Evolutionary conservation across 2,329 filamentous ascomycete genomes (phyloP), one percentile per base, ranked within the genome.

Genomic region (Daldinia eschscholtzii): DNA sequence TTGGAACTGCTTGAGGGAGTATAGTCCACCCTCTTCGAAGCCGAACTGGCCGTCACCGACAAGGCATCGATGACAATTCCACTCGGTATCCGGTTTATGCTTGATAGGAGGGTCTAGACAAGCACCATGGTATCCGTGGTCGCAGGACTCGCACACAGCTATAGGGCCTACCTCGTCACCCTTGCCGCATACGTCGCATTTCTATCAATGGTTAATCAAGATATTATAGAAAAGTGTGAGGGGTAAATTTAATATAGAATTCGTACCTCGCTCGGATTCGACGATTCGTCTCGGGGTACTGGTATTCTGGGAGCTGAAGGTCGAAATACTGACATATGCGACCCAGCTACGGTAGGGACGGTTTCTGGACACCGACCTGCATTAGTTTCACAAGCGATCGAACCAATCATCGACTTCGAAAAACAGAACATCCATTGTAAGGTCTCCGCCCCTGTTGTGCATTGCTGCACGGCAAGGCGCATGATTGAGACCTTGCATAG

Each of bases 21-120:
- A 99, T 23, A 98, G 87, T 3, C 94, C 94, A 26, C 96, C 96
- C 79, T 99, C 96, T 77, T 98, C 95, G 70, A 99, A 99, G 0
- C 96, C 96, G 76, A 97, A 99, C 72, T 98, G 94, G 42, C 95
- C 94, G 64, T 97, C 97, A 53, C 96, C 96, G 26, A 99, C 96
- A 28, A 99, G 87, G 78, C 96, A 99, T 76, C 94, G 89, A 0
- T 96, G 92, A 74, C 96, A 99, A 78, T 98, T 95, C 96, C 96
- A 99, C 76, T 98, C 96, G 60, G 90, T 87, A 26, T 96, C 92
- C 0, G 94, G 93, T 71, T 92, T 89, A 7, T 87, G 83, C 74
- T 91, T 92, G 48, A 97, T 83, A 1, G 92, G 93, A 37, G 94
- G 95, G 72, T 99, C 96, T 20, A 98, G 87, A 76, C 96, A 99